Percentiles rank a stretch among this genome's conserved stretches.
Conservation (phyloP, 257 asterid genomes). For the Ilex asprella region DNA sequence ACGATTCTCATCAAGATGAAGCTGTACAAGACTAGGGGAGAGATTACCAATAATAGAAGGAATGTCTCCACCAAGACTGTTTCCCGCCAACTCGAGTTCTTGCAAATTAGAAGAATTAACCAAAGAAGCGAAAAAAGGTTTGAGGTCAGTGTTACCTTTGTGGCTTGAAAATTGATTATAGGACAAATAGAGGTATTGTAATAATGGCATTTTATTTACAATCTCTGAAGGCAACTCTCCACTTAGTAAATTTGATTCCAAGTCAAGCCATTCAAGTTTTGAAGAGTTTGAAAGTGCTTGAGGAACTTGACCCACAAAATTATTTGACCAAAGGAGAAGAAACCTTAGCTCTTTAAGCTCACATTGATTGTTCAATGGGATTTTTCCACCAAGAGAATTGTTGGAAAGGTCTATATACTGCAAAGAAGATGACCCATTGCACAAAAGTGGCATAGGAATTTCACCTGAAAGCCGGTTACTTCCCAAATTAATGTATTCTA, state of each 20-base stretch:
- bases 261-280: slow-evolving; percentile 67
- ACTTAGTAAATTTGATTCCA: slow-evolving; percentile 49
- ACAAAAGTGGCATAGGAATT: slow-evolving; percentile 49
- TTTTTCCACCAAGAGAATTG: slow-evolving; percentile 57
- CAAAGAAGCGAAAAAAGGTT: slow-evolving; percentile 53
- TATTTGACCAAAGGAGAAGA: slow-evolving; percentile 81
- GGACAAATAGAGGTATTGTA: slow-evolving; percentile 60
- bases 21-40: slow-evolving; percentile 41
- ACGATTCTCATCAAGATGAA: slow-evolving; percentile 55
- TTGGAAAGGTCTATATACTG: slow-evolving; percentile 72
- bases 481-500: slow-evolving; percentile 67
- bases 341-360: slow-evolving; percentile 39
- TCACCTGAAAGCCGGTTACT: slow-evolving; percentile 50
- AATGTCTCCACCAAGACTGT: slow-evolving; percentile 57
- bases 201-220: slow-evolving; percentile 33
- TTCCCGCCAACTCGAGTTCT: slow-evolving; percentile 72
- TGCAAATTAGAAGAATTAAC: slow-evolving; percentile 46
- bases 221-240: slow-evolving; percentile 60
- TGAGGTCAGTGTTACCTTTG: slow-evolving; percentile 41
- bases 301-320: slow-evolving; percentile 53
- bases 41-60: slow-evolving; percentile 67
- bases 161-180: slow-evolving; percentile 60
- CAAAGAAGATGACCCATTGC: slow-evolving; percentile 43
- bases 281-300: slow-evolving; percentile 49
- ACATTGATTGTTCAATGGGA: slow-evolving; percentile 44